These are phyloP conservation scores for Cyberlindnera euphorbiae DNA, from an alignment of 805 yeast species.

Conservation along the genomic window DNA sequence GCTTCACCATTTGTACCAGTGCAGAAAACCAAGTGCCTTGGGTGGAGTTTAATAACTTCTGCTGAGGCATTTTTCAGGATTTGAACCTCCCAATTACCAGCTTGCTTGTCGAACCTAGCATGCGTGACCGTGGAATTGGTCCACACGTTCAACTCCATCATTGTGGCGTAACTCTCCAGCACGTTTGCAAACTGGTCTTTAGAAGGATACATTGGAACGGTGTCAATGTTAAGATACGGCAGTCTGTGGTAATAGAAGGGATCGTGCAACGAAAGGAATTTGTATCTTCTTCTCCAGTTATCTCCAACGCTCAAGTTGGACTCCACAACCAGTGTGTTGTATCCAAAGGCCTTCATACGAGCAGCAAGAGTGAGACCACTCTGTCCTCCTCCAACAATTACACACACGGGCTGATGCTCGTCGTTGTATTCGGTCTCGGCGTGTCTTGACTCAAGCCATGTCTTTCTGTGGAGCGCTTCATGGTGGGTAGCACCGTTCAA, in stretches of 20 bases:
- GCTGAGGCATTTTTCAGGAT: slow-evolving; percentile 28
- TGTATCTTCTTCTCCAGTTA: slow-evolving; percentile 43
- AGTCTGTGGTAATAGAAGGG: slow-evolving; percentile 41
- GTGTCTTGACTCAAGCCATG: slow-evolving; percentile 35
- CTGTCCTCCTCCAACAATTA: slow-evolving; percentile 46
- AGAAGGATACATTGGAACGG: slow-evolving; percentile 38
- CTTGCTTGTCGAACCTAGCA: slow-evolving; percentile 28
- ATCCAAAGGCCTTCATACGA: slow-evolving; percentile 37
- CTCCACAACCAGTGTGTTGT: slow-evolving; percentile 36
- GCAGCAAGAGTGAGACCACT: slow-evolving; percentile 41
- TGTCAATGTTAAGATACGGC: slow-evolving; percentile 37
- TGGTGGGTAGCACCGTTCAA: slow-evolving; percentile 37
- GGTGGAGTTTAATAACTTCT: slow-evolving; percentile 24
- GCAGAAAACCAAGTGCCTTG: slow-evolving; percentile 38
- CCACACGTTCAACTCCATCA: slow-evolving; percentile 38
- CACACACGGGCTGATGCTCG: slow-evolving; percentile 36
- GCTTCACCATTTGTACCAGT: slow-evolving; percentile 46
- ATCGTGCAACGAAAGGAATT: slow-evolving; percentile 41
- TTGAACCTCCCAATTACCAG: slow-evolving; percentile 31
- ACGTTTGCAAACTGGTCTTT: slow-evolving; percentile 42
- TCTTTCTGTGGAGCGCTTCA: slow-evolving; percentile 32
- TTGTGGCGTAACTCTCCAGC: slow-evolving; percentile 37
- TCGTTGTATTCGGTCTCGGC: slow-evolving; percentile 29
- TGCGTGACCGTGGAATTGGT: slow-evolving; percentile 28
- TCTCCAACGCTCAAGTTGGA: slow-evolving; percentile 36